phyloP scores from a whole-genome alignment of 164 flowering plant genomes.

The Dillenia suffruticosa region DNA sequence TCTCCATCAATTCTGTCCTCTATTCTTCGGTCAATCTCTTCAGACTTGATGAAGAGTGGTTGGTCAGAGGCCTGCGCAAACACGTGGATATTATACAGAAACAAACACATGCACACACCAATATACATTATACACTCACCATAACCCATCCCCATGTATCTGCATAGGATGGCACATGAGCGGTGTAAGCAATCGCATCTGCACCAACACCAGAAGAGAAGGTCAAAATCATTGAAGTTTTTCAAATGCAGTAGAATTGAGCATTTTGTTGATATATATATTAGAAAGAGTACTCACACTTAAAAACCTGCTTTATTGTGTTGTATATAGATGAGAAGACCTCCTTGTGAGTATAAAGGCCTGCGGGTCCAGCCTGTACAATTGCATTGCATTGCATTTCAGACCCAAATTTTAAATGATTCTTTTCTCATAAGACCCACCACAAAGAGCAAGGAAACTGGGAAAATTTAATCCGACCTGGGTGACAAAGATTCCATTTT shows the following conservation, averaged over 20 bases:
- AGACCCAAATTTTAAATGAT: too few species aligned
- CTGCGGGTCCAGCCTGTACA: slow-evolving; percentile 90
- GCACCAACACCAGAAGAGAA: slow-evolving; percentile 10
- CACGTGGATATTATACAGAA: background rate
- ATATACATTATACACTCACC: slow-evolving; percentile 28
- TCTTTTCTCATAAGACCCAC: background rate
- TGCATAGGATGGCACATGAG: slow-evolving; percentile 88
- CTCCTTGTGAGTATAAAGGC: slow-evolving; percentile 81
- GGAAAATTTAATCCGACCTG: slow-evolving; percentile 40
- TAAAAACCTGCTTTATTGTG: slow-evolving; percentile 84
- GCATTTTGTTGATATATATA: background rate
- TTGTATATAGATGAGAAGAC: slow-evolving; percentile 90
- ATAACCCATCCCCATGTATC: slow-evolving; percentile 98
- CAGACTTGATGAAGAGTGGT: slow-evolving; percentile 50
- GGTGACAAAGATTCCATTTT: slow-evolving; percentile 82
- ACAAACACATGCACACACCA: background rate
- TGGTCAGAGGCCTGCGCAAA: slow-evolving; percentile 65
- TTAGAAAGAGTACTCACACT: slow-evolving; percentile 41
- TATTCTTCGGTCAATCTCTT: slow-evolving; percentile 54
- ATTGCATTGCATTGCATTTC: too few species aligned
- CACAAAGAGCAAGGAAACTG: background rate
- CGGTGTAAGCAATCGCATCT: slow-evolving; percentile 81
- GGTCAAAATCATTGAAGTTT: background rate
- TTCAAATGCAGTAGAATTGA: background rate
- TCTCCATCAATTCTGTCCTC: slow-evolving; percentile 63